A percentile compares a stretch with the other conserved stretches of the same genome.
Conservation (phyloP, 2,329 filamentous ascomycete species). For the Drechslerella dactyloides region DNA sequence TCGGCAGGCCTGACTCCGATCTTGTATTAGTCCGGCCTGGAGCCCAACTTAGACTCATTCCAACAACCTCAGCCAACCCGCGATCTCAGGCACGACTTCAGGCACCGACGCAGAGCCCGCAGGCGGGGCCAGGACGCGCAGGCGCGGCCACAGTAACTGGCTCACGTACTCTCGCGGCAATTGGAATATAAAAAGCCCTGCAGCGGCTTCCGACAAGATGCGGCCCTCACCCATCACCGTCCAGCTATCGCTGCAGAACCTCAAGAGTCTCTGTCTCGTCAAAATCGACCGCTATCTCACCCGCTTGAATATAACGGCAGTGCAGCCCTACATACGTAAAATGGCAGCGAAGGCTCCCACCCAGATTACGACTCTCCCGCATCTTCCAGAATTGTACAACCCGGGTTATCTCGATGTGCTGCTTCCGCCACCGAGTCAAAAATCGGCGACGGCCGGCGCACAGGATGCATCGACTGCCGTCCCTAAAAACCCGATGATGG, state of each 20-base stretch:
- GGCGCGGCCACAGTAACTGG: slow-evolving; percentile 5
- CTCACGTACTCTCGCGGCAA: not conserved
- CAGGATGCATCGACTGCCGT: slow-evolving; percentile 15
- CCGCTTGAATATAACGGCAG: slow-evolving; percentile 1
- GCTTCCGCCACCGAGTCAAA: slow-evolving; percentile 14
- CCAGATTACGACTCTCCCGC: slow-evolving; percentile 29
- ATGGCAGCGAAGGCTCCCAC: not conserved
- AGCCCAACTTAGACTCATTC: not conserved
- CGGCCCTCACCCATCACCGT: not conserved
- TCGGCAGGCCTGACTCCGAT: not conserved
- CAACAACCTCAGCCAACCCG: not conserved
- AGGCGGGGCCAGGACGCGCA: slow-evolving; percentile 1
- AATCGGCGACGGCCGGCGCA: slow-evolving; percentile 8
- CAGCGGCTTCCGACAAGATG: slow-evolving; percentile 23
- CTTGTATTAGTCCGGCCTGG: not conserved
- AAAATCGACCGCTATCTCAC: slow-evolving; percentile 13
- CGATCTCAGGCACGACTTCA: slow-evolving; percentile 12
- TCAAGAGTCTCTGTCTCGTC: slow-evolving; percentile 15
- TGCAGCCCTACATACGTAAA: not conserved
- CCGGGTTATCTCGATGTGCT: slow-evolving; percentile 27
- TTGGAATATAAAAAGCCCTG: not conserved
- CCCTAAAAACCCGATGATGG: slow-evolving; percentile 31
- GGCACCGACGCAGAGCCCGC: slow-evolving; percentile 9
- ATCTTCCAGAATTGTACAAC: slow-evolving; percentile 31
- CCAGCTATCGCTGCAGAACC: not conserved